A percentile compares a stretch with the other conserved stretches of the same genome.
phyloP scores from a whole-genome alignment of 2,329 filamentous ascomycete species.

The Exophiala calicioides region DNA sequence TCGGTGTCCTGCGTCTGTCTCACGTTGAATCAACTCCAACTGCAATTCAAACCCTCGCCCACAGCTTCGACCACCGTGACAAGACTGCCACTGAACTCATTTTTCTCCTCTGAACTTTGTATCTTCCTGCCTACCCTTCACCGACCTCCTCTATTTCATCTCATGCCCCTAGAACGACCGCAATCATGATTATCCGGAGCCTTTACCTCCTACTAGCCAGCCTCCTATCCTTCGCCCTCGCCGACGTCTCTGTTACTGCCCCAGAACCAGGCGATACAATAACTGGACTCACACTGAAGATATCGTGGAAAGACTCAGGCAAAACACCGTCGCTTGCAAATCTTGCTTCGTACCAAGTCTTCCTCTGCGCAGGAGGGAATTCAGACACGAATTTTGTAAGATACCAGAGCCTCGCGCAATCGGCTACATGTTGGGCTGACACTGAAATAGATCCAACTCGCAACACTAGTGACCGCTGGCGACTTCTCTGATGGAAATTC shows the following conservation, averaged over 20 bases:
- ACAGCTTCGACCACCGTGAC: too few species aligned
- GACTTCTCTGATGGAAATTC: conserved; percentile 43
- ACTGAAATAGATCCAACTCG: conserved; percentile 43
- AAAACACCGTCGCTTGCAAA: conserved; percentile 51
- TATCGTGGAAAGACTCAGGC: conserved; percentile 60
- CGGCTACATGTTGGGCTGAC: conserved; percentile 14
- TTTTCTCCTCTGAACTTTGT: background rate
- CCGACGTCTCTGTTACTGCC: conserved; percentile 56
- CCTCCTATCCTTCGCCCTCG: conserved; percentile 39
- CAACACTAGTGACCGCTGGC: conserved; percentile 41
- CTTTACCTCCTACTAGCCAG: conserved; percentile 15
- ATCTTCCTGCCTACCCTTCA: background rate
- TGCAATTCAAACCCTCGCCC: too few species aligned
- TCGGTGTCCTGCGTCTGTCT: too few species aligned
- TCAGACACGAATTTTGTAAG: conserved; percentile 49
- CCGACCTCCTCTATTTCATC: too few species aligned
- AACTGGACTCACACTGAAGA: conserved; percentile 52
- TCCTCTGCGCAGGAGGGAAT: conserved; percentile 63
- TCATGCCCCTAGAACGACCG: too few species aligned
- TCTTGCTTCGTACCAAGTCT: conserved; percentile 58
- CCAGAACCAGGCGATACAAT: conserved; percentile 55
- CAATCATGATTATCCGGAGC: conserved; percentile 25
- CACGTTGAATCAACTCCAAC: too few species aligned
- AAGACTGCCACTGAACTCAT: too few species aligned
- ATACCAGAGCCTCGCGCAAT: background rate